These are phyloP conservation scores for Lathyrus aphaca DNA, from an alignment of 306 rosid genomes.

Conservation along the genomic window DNA sequence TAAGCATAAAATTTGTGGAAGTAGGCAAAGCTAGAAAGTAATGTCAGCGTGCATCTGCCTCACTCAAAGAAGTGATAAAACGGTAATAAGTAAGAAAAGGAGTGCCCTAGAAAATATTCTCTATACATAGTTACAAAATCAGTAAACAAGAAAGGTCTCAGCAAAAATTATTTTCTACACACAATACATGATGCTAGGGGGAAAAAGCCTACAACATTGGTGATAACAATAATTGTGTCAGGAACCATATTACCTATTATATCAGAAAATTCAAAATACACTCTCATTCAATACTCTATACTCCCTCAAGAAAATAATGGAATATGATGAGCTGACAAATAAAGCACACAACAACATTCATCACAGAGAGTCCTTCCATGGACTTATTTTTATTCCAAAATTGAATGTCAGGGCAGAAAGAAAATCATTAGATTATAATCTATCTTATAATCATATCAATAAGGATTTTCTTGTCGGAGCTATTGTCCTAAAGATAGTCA, in stretches of 20 bases:
- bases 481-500: conserved; percentile 26
- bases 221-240: conserved; percentile 13
- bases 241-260: conserved; percentile 16
- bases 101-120: conserved; percentile 12
- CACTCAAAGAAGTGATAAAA: conserved; percentile 14
- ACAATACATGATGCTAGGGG: conserved; percentile 4
- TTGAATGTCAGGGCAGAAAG: conserved; percentile 72
- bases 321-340: conserved; percentile 83
- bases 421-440: conserved; percentile 36
- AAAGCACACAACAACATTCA: conserved; percentile 94
- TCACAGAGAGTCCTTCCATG: conserved; percentile 99
- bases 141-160: conserved; percentile 19
- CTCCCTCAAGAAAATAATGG: conserved; percentile 65
- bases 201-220: neutral
- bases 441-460: conserved; percentile 27
- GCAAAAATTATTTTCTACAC: conserved; percentile 20
- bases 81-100: neutral
- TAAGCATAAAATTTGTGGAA: neutral
- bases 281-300: conserved; percentile 3
- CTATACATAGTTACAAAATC: neutral
- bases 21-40: conserved; percentile 17
- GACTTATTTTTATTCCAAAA: conserved; percentile 99
- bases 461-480: neutral
- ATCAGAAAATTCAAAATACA: conserved; percentile 17
- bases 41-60: conserved; percentile 11